A percentile compares a stretch with the other conserved stretches of the same genome.
Evolutionary conservation across 805 yeast species (phyloP).

Genomic region (Isabelozyma rhagii): DNA sequence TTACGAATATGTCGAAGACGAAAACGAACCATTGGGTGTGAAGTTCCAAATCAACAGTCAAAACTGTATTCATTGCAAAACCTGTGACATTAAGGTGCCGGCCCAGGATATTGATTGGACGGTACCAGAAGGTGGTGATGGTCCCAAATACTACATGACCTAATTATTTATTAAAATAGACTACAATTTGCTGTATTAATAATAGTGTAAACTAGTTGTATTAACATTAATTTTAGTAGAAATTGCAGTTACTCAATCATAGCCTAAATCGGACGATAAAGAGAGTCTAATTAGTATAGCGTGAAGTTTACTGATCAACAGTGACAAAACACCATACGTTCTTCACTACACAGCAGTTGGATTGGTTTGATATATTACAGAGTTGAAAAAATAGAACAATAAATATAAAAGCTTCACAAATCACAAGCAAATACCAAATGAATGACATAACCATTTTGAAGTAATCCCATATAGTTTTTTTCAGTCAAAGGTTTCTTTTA

Average conservation of each 20-base stretch:
- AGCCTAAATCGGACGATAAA: too few relatives aligned
- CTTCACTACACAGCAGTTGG: not conserved
- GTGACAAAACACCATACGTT: too few relatives aligned
- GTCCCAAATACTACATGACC: conserved; percentile 92
- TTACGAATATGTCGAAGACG: conserved; percentile 85
- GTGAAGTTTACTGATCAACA: too few relatives aligned
- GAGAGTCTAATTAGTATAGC: too few relatives aligned
- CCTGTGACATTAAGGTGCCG: conserved; percentile 97
- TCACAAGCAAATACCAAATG: not conserved
- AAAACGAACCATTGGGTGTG: conserved; percentile 55
- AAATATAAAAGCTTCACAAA: not conserved
- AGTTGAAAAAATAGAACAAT: not conserved
- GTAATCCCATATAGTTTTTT: not conserved
- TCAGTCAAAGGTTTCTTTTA: too few relatives aligned
- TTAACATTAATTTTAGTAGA: too few relatives aligned
- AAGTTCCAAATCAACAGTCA: conserved; percentile 92
- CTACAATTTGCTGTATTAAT: too few relatives aligned
- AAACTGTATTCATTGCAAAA: conserved; percentile 97
- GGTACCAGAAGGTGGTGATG: conserved; percentile 99
- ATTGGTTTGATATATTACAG: not conserved
- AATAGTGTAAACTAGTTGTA: too few relatives aligned
- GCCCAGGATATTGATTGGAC: conserved; percentile 92
- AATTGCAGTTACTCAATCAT: too few relatives aligned
- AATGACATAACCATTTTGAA: too few relatives aligned
- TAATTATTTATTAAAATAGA: conserved; percentile 15